Conservation (phyloP, 225 moss, liverwort and hornwort genomes). For the Takakia lepidozioides region DNA sequence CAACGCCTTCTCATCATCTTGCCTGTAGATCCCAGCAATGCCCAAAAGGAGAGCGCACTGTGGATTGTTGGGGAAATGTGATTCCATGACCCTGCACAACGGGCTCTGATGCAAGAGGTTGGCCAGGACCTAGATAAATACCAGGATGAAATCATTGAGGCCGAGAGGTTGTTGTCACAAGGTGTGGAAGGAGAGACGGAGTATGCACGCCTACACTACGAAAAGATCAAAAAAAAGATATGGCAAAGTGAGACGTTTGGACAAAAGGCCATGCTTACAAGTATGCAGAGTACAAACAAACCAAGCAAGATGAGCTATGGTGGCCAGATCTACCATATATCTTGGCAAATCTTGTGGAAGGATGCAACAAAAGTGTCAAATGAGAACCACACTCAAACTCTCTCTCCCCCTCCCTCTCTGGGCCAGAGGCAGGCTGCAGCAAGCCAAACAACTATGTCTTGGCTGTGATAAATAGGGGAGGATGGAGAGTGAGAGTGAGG, state of each 20-base stretch:
- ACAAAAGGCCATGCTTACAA: slow-evolving; percentile 77
- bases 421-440: no score
- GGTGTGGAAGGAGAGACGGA: slow-evolving; percentile 79
- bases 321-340: slow-evolving; percentile 91
- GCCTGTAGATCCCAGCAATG: no score
- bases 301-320: slow-evolving; percentile 80
- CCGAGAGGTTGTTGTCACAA: slow-evolving; percentile 61
- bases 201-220: slow-evolving; percentile 78
- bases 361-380: no score
- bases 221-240: slow-evolving; percentile 72
- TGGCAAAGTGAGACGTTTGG: slow-evolving; percentile 78
- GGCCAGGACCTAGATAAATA: slow-evolving; percentile 94
- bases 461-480: no score
- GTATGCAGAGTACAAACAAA: slow-evolving; percentile 78
- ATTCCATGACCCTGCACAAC: slow-evolving; percentile 47
- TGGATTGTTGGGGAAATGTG: no score
- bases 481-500: no score
- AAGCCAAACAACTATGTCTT: no score
- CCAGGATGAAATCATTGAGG: slow-evolving; percentile 78
- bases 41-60: no score
- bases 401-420: no score
- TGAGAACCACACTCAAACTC: no score
- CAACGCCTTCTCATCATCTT: no score
- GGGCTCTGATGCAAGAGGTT: slow-evolving; percentile 62
- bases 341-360: slow-evolving; percentile 13